Base-by-base conservation (phyloP, 2,329 filamentous ascomycete species). In the Hymenoscyphus scutula region DNA sequence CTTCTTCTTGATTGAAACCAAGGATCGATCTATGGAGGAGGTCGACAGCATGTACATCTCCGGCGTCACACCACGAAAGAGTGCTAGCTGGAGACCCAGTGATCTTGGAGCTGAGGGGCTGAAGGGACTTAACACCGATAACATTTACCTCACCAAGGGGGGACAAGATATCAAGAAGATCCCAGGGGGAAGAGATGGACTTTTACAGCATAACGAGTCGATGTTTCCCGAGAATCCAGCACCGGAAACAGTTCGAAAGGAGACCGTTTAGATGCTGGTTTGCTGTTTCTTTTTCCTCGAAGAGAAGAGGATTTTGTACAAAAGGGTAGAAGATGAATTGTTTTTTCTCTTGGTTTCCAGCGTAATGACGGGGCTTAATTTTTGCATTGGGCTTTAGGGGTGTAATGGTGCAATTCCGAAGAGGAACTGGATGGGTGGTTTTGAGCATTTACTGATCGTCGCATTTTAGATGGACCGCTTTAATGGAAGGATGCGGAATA, bases 1-100 rank as follows among this genome's bases (percentile, higher is more conserved):
- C 78, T 90, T 93, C 76, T 92, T 92, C 73, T 83, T 92, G 59
- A 85, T 89, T 61, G 90, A 93, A 73, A 87, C 84, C 54, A 87
- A 90, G 71, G 89, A 88, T 59, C 83, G 89, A 5, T 87, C 85
- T 0, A 80, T 94, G 1, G 90, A 94, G 76, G 89, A 93, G 74
- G 89, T 94, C 61, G 90, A 94, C 70, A 87, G 84, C 62, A 91
- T 91, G 89, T 93, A 93, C 73, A 78, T 82, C 19, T 70, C 77
- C 45, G 74, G 73, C 51, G 79, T 84, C 68, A 81, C 81, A 69
- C 80, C 82, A 25, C 59, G 62, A 19, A 70, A 73, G 30, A 74
- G 69, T 2, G 72, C 73, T 8, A 72, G 58, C 23, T 76, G 76
- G 70, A 65, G 62, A 1, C 57, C 63, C 3, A 56, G 32, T 5